phyloP scores from a whole-genome alignment of 805 yeast genomes.

The Starmera quercuum region DNA sequence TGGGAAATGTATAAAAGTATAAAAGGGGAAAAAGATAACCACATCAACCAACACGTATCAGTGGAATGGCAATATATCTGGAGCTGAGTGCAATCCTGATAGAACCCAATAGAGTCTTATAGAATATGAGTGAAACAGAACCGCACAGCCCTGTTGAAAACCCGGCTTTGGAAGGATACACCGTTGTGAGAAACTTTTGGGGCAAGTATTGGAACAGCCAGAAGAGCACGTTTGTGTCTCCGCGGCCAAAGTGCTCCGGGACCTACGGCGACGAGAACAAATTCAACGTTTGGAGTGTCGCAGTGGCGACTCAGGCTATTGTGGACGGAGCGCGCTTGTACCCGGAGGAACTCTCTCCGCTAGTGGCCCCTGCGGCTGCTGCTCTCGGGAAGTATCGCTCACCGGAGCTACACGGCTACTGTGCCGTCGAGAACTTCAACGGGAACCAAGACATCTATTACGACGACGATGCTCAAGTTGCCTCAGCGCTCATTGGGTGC shows the following conservation, averaged over 20 bases:
- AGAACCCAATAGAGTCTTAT: no score
- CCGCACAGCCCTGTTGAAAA: constrained; percentile 8
- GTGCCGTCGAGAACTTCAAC: constrained; percentile 54
- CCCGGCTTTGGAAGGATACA: constrained; percentile 19
- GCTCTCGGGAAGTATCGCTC: constrained; percentile 46
- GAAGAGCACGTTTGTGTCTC: constrained; percentile 16
- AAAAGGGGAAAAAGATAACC: no score
- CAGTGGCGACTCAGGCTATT: constrained; percentile 59
- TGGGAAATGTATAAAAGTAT: no score
- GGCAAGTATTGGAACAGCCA: constrained; percentile 14
- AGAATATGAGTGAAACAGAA: no score
- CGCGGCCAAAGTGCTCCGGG: constrained; percentile 27
- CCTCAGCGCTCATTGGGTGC: constrained; percentile 55
- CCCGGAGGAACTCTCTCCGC: constrained; percentile 44
- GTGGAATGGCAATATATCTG: no score
- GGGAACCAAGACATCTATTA: constrained; percentile 60
- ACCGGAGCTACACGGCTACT: constrained; percentile 44
- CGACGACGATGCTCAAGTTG: constrained; percentile 73
- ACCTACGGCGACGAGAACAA: constrained; percentile 42
- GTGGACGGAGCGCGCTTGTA: constrained; percentile 51
- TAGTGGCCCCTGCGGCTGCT: constrained; percentile 43
- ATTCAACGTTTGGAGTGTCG: constrained; percentile 62
- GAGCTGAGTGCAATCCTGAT: no score
- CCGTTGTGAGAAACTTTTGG: constrained; percentile 15
- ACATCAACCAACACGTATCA: no score